phyloP scores from a whole-genome alignment of 164 flowering plant species.

The Nymphaea colorata region DNA sequence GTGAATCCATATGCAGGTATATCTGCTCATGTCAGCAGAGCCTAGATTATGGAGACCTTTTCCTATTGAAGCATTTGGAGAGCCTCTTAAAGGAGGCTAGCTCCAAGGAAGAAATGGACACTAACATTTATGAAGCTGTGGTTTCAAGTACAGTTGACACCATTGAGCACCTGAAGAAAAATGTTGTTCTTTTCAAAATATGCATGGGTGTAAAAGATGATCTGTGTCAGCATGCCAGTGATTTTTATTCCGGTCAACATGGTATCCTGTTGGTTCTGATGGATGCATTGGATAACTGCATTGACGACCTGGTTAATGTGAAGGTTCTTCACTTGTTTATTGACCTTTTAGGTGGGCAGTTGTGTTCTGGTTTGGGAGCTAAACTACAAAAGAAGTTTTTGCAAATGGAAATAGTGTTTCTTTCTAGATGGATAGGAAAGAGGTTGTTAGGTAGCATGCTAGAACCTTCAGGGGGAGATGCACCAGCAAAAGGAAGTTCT shows the following conservation, averaged over 20 bases:
- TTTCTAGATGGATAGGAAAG: conserved; percentile 78
- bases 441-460: conserved; percentile 50
- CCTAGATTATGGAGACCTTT: conserved; percentile 33
- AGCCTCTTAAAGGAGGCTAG: conserved; percentile 32
- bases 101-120: conserved; percentile 24
- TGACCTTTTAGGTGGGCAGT: conserved; percentile 59
- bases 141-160: conserved; percentile 38
- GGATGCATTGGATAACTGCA: conserved; percentile 56
- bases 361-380: conserved; percentile 37
- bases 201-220: conserved; percentile 45
- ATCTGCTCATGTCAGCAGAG: conserved; percentile 25
- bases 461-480: conserved; percentile 29
- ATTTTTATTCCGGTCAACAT: conserved; percentile 35
- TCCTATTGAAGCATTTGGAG: conserved; percentile 58
- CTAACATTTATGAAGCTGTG: conserved; percentile 38
- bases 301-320: conserved; percentile 56
- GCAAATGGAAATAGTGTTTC: conserved; percentile 35
- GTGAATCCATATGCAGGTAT: conserved; percentile 43
- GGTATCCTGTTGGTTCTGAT: conserved; percentile 66
- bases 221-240: conserved; percentile 23
- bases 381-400: conserved; percentile 53
- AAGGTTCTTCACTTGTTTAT: conserved; percentile 68
- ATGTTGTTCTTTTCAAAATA: conserved; percentile 49
- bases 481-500: conserved; percentile 43
- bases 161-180: conserved; percentile 46